These are phyloP conservation scores for Hypoxylon sp. DNA, from an alignment of 2,329 filamentous ascomycete species.

Conservation along the genomic window DNA sequence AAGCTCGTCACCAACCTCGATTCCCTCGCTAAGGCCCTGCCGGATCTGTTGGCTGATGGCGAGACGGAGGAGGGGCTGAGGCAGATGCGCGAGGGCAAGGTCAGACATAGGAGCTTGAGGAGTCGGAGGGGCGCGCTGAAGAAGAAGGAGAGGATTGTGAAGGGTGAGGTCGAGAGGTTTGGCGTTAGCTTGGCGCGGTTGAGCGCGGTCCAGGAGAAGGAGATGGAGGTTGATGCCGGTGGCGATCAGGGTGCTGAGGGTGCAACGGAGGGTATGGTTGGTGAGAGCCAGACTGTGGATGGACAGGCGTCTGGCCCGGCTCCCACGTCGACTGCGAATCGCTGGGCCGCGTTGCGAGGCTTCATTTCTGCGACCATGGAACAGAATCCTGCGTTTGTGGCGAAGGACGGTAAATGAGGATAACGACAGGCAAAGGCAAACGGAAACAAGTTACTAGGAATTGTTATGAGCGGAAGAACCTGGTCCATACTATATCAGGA, in stretches of 20 bases:
- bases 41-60: conserved; percentile 68
- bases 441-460: neutral
- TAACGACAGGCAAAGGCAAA: conserved; percentile 9
- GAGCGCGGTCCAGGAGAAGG: conserved; percentile 58
- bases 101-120: conserved; percentile 81
- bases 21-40: conserved; percentile 84
- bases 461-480: neutral
- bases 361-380: conserved; percentile 93
- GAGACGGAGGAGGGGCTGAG: conserved; percentile 61
- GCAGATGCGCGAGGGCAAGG: conserved; percentile 68
- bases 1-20: conserved; percentile 84
- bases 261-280: conserved; percentile 25
- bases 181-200: conserved; percentile 85
- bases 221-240: conserved; percentile 1
- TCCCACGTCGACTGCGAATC: conserved; percentile 63
- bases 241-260: conserved; percentile 16
- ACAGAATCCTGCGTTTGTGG: conserved; percentile 82
- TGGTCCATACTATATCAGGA: neutral
- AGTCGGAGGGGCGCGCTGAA: conserved; percentile 85
- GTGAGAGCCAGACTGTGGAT: neutral
- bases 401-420: conserved; percentile 46
- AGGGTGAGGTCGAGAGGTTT: conserved; percentile 86
- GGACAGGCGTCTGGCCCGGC: conserved; percentile 34
- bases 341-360: conserved; percentile 85
- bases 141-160: conserved; percentile 84